Conservation (phyloP, 768 basidiomycete genomes). For the Trametes elegans region DNA sequence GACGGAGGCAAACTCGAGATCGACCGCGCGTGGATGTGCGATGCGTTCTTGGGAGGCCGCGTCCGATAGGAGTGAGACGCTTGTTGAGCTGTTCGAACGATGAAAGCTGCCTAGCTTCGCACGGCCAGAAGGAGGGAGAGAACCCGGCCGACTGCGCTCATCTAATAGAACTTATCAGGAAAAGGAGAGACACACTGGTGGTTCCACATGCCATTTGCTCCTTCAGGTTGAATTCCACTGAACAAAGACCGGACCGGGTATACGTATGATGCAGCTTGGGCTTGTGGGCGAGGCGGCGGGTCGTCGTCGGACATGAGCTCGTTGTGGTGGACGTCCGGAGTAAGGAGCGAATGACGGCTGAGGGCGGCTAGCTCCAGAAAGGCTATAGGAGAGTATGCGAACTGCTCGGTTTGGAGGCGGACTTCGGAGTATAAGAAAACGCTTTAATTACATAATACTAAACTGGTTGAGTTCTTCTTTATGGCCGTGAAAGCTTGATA, state of each 20-base stretch:
- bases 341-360: neutral
- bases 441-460: too few species aligned
- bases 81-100: conserved; percentile 1
- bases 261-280: conserved; percentile 1
- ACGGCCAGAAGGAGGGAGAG: neutral
- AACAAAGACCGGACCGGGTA: conserved; percentile 4
- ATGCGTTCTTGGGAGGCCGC: neutral
- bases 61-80: neutral
- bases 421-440: too few species aligned
- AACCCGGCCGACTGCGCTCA: neutral
- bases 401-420: too few species aligned
- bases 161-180: conserved; percentile 9
- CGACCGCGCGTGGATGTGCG: neutral
- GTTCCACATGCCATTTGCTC: neutral
- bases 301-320: conserved; percentile 5
- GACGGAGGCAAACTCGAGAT: neutral
- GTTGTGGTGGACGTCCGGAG: conserved; percentile 1
- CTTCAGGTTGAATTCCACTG: neutral
- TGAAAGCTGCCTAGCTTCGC: neutral
- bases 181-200: neutral
- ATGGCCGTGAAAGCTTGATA: too few species aligned
- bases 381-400: too few species aligned
- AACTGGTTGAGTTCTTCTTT: neutral
- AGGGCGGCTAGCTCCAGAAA: neutral
- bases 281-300: neutral